phyloP scores from a whole-genome alignment of 768 basidiomycete species.

The Russula dissimulans region DNA sequence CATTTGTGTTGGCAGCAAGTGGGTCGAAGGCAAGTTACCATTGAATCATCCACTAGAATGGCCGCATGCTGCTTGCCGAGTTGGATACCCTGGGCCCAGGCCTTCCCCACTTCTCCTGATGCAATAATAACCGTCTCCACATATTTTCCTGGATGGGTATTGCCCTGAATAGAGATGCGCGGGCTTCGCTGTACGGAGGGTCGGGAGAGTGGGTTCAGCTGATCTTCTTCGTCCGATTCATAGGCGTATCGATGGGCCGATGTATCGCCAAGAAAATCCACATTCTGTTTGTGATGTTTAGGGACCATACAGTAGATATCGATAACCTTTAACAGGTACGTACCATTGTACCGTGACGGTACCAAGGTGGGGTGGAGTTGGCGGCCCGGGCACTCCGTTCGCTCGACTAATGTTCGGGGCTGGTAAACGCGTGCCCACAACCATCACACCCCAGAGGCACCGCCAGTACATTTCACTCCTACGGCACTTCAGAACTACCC shows the following conservation, averaged over 20 bases:
- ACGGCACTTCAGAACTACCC: too few species aligned
- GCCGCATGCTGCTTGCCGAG: conserved; percentile 19
- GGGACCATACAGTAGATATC: neutral
- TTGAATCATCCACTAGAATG: conserved; percentile 5
- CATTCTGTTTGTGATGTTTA: conserved; percentile 2
- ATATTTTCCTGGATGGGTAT: neutral
- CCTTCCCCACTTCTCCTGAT: conserved; percentile 18
- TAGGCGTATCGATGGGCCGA: conserved; percentile 22
- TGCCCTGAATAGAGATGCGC: neutral
- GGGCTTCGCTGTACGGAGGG: neutral
- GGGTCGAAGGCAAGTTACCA: conserved; percentile 3
- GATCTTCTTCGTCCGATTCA: conserved; percentile 26
- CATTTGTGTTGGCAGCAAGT: neutral
- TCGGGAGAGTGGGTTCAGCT: conserved; percentile 19
- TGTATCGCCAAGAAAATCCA: conserved; percentile 21
- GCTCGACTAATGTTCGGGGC: neutral
- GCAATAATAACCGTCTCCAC: conserved; percentile 15
- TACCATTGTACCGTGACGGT: neutral
- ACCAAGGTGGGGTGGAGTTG: too few species aligned
- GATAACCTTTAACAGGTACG: neutral
- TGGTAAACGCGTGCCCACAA: neutral
- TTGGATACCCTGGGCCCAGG: conserved; percentile 19
- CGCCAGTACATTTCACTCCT: too few species aligned
- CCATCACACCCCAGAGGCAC: neutral
- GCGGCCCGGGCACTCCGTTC: neutral